phyloP scores from a whole-genome alignment of 2,329 filamentous ascomycete genomes.

The Trichoderma sp. region DNA sequence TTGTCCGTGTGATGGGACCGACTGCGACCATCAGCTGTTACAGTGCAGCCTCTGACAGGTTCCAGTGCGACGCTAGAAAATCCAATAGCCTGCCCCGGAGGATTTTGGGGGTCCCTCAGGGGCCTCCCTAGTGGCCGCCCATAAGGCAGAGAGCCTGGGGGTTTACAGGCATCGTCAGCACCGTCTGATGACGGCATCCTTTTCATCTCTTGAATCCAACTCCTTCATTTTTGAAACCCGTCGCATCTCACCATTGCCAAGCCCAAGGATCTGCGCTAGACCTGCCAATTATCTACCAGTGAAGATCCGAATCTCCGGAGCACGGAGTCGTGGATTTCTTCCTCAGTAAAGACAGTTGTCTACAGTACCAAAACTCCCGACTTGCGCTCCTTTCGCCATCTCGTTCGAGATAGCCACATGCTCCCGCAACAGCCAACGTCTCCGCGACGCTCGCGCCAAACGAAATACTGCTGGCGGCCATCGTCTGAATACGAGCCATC shows the following conservation, averaged over 20 bases:
- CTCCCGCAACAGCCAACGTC: conserved; percentile 21
- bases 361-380: not conserved
- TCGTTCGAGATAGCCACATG: conserved; percentile 31
- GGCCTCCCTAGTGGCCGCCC: conserved; percentile 4
- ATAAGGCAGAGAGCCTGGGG: conserved; percentile 4
- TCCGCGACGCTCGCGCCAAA: conserved; percentile 26
- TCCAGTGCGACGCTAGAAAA: conserved; percentile 1
- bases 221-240: not conserved
- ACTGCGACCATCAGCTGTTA: not conserved
- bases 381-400: conserved; percentile 12
- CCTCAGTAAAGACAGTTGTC: not conserved
- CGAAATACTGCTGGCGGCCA: conserved; percentile 31
- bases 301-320: conserved; percentile 5
- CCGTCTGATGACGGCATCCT: conserved; percentile 11
- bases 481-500: conserved; percentile 28
- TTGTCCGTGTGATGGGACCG: not conserved
- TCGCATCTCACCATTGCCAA: not conserved
- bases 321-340: not conserved
- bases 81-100: not conserved
- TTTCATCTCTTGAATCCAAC: not conserved
- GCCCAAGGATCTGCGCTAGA: not conserved
- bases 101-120: not conserved
- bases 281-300: not conserved
- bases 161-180: not conserved
- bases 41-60: not conserved